Conservation (phyloP, 1,284 basidiomycete species). For the Pyrrhoderma lamaoense region DNA sequence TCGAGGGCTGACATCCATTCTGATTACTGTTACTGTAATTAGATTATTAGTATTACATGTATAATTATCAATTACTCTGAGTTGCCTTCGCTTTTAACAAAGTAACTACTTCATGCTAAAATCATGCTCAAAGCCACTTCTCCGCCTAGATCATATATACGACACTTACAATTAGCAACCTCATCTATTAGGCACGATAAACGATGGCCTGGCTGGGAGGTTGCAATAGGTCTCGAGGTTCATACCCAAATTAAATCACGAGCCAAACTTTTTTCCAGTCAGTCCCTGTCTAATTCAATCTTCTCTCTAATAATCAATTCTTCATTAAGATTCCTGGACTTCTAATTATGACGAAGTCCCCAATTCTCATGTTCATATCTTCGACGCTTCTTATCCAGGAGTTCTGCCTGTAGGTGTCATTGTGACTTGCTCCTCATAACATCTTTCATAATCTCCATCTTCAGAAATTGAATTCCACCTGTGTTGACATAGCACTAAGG, state of each 20-base stretch:
- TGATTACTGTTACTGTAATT: too few species aligned
- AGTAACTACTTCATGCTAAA: too few species aligned
- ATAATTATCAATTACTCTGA: too few species aligned
- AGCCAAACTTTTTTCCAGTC: constrained; percentile 86
- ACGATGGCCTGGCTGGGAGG: constrained; percentile 66
- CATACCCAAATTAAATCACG: constrained; percentile 90
- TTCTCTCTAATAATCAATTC: not conserved
- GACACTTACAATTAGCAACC: too few species aligned
- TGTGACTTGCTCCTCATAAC: constrained; percentile 1
- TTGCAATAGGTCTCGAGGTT: constrained; percentile 91
- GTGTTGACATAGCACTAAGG: constrained; percentile 75
- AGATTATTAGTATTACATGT: too few species aligned
- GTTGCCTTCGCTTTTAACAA: too few species aligned
- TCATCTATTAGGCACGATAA: constrained; percentile 23
- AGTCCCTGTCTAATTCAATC: constrained; percentile 23
- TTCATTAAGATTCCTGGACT: constrained; percentile 39
- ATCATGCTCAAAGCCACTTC: too few species aligned
- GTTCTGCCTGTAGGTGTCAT: constrained; percentile 70
- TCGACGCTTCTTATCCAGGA: constrained; percentile 91
- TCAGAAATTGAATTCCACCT: constrained; percentile 72
- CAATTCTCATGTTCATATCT: constrained; percentile 74
- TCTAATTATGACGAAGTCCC: constrained; percentile 45
- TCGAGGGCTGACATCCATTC: not conserved
- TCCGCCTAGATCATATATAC: not conserved
- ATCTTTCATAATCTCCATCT: constrained; percentile 4